A percentile compares a stretch with the other conserved stretches of the same genome.
Conservation (phyloP, 2,329 filamentous ascomycete species). For the Volutella citrinella region DNA sequence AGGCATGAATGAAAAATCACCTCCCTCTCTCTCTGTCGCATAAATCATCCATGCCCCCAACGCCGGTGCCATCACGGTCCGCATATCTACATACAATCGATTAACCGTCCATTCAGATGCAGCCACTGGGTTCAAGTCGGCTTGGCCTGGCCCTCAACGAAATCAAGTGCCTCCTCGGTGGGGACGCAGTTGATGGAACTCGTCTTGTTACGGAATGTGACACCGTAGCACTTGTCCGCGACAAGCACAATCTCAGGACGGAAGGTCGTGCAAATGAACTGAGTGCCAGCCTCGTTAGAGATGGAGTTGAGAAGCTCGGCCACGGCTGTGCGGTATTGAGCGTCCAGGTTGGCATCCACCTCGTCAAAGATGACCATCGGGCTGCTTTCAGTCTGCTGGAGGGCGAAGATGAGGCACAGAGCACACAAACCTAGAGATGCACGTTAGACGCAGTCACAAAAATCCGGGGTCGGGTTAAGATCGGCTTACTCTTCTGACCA, state of each 20-base stretch:
- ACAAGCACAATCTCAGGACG: conserved; percentile 93
- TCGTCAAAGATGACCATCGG: conserved; percentile 99
- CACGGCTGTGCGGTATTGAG: conserved; percentile 95
- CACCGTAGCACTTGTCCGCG: conserved; percentile 96
- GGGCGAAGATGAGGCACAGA: conserved; percentile 97
- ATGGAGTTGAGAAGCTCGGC: conserved; percentile 83
- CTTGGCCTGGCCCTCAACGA: conserved; percentile 79
- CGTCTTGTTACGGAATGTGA: conserved; percentile 90
- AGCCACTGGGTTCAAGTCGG: conserved; percentile 21
- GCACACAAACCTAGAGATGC: conserved; percentile 74
- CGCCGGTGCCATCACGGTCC: conserved; percentile 19
- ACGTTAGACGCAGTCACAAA: conserved; percentile 2
- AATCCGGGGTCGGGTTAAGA: neutral
- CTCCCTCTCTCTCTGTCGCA: conserved; percentile 24
- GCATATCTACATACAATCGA: conserved; percentile 19
- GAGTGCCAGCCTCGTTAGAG: conserved; percentile 61
- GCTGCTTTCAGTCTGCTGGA: conserved; percentile 94
- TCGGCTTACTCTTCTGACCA: conserved; percentile 93
- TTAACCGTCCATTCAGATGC: conserved; percentile 9
- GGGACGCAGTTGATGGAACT: conserved; percentile 90
- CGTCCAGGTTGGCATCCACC: conserved; percentile 96
- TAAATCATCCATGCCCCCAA: conserved; percentile 25
- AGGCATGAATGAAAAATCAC: too few species aligned
- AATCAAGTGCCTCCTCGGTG: conserved; percentile 83
- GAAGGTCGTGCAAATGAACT: conserved; percentile 99